phyloP scores from a whole-genome alignment of 2,329 filamentous ascomycete species.

The Plectosphaerella sp. region DNA sequence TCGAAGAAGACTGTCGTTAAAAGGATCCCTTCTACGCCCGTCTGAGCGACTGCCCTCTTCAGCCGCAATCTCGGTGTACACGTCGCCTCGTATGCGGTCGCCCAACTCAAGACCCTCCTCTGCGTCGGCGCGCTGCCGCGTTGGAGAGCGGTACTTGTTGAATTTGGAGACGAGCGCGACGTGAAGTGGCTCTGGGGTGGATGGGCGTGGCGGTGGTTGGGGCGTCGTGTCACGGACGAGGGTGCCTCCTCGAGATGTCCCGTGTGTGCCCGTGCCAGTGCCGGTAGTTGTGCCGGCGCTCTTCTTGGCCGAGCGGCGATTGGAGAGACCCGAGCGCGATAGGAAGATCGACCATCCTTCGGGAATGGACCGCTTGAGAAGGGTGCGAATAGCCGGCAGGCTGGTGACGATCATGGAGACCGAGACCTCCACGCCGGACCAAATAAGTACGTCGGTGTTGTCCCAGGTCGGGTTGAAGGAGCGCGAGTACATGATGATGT shows the following conservation, averaged over 20 bases:
- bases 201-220: not conserved
- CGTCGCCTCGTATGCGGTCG: conserved; percentile 22
- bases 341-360: conserved; percentile 2
- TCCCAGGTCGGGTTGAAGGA: conserved; percentile 35
- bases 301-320: no score
- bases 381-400: conserved; percentile 31
- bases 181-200: not conserved
- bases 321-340: not conserved
- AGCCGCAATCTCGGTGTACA: conserved; percentile 22
- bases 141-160: not conserved
- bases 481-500: conserved; percentile 24
- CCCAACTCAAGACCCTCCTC: conserved; percentile 20
- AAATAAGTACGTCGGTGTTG: conserved; percentile 33
- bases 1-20: not conserved
- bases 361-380: conserved; percentile 14
- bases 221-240: not conserved
- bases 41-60: not conserved
- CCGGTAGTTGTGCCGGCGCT: not conserved
- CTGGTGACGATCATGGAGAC: conserved; percentile 35
- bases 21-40: not conserved
- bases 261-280: not conserved
- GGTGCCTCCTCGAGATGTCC: not conserved
- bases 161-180: not conserved
- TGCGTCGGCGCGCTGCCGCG: conserved; percentile 11
- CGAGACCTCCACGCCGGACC: conserved; percentile 37